Conservation (phyloP, 2,329 filamentous ascomycete genomes). For the Mariannaea elegans region DNA sequence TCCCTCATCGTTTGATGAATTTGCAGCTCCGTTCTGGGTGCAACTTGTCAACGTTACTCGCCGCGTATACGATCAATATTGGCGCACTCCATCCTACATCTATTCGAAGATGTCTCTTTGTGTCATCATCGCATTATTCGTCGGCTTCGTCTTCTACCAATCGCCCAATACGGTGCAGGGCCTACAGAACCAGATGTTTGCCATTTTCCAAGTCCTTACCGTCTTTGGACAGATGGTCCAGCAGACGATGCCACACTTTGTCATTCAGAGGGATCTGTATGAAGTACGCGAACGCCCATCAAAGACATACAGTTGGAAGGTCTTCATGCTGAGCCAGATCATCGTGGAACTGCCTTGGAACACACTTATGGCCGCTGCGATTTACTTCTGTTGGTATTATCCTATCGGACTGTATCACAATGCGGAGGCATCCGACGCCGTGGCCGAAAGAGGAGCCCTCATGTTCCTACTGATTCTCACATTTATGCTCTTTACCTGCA, state of each 20-base stretch:
- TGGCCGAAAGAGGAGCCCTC: slow-evolving; percentile 66
- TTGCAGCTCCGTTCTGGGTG: slow-evolving; percentile 41
- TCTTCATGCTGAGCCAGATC: slow-evolving; percentile 72
- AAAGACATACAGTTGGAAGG: slow-evolving; percentile 74
- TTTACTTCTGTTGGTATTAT: slow-evolving; percentile 76
- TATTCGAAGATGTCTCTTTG: slow-evolving; percentile 62
- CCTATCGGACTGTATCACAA: slow-evolving; percentile 72
- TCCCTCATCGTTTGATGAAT: slow-evolving; percentile 40
- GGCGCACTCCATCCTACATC: slow-evolving; percentile 64
- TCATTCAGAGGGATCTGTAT: slow-evolving; percentile 73
- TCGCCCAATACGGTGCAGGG: slow-evolving; percentile 66
- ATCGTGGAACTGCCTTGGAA: slow-evolving; percentile 78
- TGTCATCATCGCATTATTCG: slow-evolving; percentile 27
- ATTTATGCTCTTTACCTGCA: slow-evolving; percentile 73
- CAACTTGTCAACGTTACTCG: slow-evolving; percentile 49
- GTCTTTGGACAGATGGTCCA: slow-evolving; percentile 73
- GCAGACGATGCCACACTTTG: slow-evolving; percentile 77
- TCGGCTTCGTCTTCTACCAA: slow-evolving; percentile 75
- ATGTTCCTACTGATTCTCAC: slow-evolving; percentile 71
- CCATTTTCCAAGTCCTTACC: slow-evolving; percentile 71
- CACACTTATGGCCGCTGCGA: slow-evolving; percentile 68
- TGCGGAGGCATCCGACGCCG: slow-evolving; percentile 57
- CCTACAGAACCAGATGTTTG: slow-evolving; percentile 76
- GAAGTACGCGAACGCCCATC: slow-evolving; percentile 73
- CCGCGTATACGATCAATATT: slow-evolving; percentile 46